Evolutionary conservation across 2,329 filamentous ascomycete genomes (phyloP), one percentile per base, ranked within the genome.

Genomic region (Ophiognomonia clavigignenti-juglandacearum): DNA sequence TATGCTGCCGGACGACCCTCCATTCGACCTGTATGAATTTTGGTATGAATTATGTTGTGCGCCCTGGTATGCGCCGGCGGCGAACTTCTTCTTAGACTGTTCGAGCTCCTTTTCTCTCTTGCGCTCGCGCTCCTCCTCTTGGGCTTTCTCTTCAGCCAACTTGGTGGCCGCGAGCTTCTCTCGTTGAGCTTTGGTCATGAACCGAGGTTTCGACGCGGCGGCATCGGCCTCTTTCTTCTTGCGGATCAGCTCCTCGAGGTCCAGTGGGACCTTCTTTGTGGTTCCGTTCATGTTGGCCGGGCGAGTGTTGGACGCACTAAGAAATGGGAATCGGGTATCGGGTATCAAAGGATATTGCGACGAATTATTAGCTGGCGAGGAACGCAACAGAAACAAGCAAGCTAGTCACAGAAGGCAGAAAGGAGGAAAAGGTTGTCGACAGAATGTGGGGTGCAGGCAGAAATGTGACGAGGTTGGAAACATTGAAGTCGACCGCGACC

Each of bases 161-260:
- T 89, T 89, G 61, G 95, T 87, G 14, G 88, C 73, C 24, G 88
- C 89, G 22, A 95, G 67, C 51, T 82, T 80, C 63, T 95, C 89
- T 46, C 91, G 80, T 64, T 95, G 80, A 26, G 86, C 85, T 70
- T 87, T 93, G 4, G 87, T 86, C 19, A 96, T 71, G 62, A 95
- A 95, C 64, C 88, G 91, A 5, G 90, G 90, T 74, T 93, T 96
- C 46, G 88, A 79, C 9, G 88, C 85, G 14, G 86, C 88, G 29
- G 86, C 86, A 66, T 93, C 88, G 23, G 87, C 85, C 52, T 88
- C 88, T 61, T 86, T 88, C 74, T 95, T 95, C 69, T 91, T 86
- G 56, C 82, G 81, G 19, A 96, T 69, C 4, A 96, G 77, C 57
- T 95, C 87, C 65, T 96, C 90, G 47, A 96, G 84, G 61, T 88